Conservation (phyloP, 352 stramenopile genomes). For the Aphanomyces cochlioides region DNA sequence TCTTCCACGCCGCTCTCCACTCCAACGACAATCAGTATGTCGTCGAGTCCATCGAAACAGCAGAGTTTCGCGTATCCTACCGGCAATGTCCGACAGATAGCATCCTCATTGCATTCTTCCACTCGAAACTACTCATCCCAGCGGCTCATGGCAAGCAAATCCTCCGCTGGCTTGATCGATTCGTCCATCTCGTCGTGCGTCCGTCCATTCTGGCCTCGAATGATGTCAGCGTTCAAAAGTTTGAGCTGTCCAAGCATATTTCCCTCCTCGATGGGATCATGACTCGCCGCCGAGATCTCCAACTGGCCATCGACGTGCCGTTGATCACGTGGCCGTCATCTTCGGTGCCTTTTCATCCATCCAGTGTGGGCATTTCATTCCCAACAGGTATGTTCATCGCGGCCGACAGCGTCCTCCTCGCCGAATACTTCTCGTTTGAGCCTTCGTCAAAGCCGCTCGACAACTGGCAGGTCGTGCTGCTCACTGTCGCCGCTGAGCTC, state of each 20-base stretch:
- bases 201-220: not conserved
- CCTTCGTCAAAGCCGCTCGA: not conserved
- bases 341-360: not conserved
- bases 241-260: constrained; percentile 12
- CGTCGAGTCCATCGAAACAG: not conserved
- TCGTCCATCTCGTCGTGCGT: not conserved
- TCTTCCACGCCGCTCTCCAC: constrained; percentile 42
- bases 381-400: not conserved
- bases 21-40: not conserved
- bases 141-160: not conserved
- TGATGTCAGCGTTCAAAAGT: constrained; percentile 20
- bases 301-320: constrained; percentile 1
- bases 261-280: constrained; percentile 17
- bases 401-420: constrained; percentile 3
- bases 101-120: constrained; percentile 17
- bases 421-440: not conserved
- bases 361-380: constrained; percentile 7
- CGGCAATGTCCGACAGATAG: not conserved
- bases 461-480: not conserved
- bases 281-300: not conserved
- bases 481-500: constrained; percentile 6
- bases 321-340: not conserved
- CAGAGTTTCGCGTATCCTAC: constrained; percentile 1
- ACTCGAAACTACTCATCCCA: not conserved
- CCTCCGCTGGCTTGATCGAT: constrained; percentile 5